Evolutionary conservation across 2,329 filamentous ascomycete genomes (phyloP).

Genomic region (Botryotinia globosa): DNA sequence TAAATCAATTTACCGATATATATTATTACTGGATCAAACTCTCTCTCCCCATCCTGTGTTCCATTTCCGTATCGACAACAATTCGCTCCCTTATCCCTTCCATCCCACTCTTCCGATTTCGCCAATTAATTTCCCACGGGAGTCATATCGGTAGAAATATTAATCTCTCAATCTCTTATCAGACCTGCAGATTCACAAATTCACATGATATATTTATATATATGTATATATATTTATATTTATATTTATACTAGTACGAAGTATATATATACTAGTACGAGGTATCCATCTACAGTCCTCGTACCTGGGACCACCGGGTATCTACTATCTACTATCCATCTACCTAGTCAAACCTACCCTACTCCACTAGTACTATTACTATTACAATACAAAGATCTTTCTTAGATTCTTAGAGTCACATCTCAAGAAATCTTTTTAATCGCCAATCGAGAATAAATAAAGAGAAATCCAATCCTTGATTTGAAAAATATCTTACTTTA

Average conservation of each 20-base stretch:
- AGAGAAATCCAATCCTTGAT: not conserved
- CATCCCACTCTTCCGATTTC: conserved; percentile 16
- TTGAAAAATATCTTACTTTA: not conserved
- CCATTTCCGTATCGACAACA: not conserved
- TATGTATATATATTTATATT: no score
- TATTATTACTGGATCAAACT: not conserved
- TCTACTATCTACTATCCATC: not conserved
- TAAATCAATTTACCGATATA: no score
- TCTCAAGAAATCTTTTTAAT: not conserved
- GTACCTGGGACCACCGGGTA: not conserved
- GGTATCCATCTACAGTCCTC: not conserved
- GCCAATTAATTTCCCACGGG: not conserved
- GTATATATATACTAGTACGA: not conserved
- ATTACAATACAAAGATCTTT: not conserved
- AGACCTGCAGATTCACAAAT: not conserved
- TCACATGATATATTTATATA: no score
- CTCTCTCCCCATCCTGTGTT: not conserved
- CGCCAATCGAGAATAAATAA: not conserved
- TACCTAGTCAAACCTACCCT: not conserved
- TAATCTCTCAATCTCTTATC: not conserved
- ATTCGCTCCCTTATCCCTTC: not conserved
- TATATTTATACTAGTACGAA: no score
- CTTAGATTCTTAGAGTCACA: not conserved
- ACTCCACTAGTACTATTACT: no score
- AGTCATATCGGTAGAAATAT: conserved; percentile 3